Base-by-base conservation (phyloP, 2,329 filamentous ascomycete species). In the Lachnellula arida region DNA sequence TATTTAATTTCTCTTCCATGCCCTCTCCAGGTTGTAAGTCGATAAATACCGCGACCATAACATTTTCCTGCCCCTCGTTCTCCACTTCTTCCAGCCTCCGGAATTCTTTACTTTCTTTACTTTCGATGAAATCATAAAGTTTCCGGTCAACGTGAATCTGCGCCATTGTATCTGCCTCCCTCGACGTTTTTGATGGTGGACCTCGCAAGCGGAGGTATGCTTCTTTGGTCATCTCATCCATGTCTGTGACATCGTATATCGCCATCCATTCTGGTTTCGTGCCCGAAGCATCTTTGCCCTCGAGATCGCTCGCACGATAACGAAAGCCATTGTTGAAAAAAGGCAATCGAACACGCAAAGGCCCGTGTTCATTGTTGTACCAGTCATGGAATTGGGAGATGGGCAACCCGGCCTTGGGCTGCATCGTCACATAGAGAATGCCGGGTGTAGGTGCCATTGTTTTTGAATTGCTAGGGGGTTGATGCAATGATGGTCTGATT, bases 291-390 rank as follows among this genome's bases (percentile, higher is more conserved):
- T 56, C 40, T 1, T 46, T 51, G 22, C 66, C 67, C 9, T 73
- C 61, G 49, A 76, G 74, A 69, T 93, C 88, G 15, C 75, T 81
- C 8, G 88, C 87, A 25, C 78, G 80, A 74, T 91, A 96, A 44
- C 91, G 86, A 64, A 94, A 86, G 56, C 91, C 91, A 70, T 90
- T 94, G 63, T 75, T 70, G 68, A 92, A 85, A 65, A 87, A 85
- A 4, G 88, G 83, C 14, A 95, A 75, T 49, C 89, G 86, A 6
- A 95, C 81, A 48, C 91, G 87, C 15, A 85, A 82, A 17, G 91
- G 91, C 53, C 91, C 91, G 74, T 96, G 91, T 75, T 96, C 91
- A 72, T 91, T 94, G 76, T 95, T 92, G 77, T 96, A 96, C 89
- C 89, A 93, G 70, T 95, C 89, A 72, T 95, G 88, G 74, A 96